These are phyloP conservation scores for Microcera coccophila DNA, from an alignment of 2,329 filamentous ascomycete genomes.

Conservation along the genomic window DNA sequence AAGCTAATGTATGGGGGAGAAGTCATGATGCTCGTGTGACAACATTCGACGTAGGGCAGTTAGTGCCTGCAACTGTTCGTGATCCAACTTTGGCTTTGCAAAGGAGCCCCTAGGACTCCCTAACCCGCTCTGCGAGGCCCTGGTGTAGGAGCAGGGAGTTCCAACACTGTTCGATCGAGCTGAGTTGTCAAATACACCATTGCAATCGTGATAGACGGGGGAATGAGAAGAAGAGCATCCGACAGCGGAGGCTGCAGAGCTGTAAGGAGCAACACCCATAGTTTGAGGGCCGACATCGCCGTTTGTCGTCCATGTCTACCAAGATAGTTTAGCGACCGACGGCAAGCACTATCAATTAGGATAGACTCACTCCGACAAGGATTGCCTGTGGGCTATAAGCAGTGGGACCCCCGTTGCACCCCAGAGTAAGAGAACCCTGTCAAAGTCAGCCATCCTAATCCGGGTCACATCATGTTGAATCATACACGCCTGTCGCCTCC, in stretches of 20 bases:
- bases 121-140: too few species aligned
- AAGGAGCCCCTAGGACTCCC: too few species aligned
- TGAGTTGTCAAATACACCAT: slow-evolving; percentile 68
- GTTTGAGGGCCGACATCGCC: slow-evolving; percentile 36
- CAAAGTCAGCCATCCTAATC: too few species aligned
- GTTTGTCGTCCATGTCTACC: background rate
- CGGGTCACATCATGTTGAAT: too few species aligned
- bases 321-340: background rate
- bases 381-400: background rate
- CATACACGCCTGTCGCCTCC: background rate
- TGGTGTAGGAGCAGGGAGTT: slow-evolving; percentile 50
- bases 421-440: too few species aligned
- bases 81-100: slow-evolving; percentile 44
- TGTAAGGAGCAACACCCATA: too few species aligned
- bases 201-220: too few species aligned
- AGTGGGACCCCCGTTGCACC: too few species aligned
- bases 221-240: too few species aligned
- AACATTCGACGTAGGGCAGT: slow-evolving; percentile 78
- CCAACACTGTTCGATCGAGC: slow-evolving; percentile 83
- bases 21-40: slow-evolving; percentile 78
- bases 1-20: too few species aligned
- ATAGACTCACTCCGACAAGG: background rate
- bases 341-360: background rate
- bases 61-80: slow-evolving; percentile 78
- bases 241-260: too few species aligned